Conservation (phyloP, 108 stramenopile genomes). For the Pseudonitzschia pungens region DNA sequence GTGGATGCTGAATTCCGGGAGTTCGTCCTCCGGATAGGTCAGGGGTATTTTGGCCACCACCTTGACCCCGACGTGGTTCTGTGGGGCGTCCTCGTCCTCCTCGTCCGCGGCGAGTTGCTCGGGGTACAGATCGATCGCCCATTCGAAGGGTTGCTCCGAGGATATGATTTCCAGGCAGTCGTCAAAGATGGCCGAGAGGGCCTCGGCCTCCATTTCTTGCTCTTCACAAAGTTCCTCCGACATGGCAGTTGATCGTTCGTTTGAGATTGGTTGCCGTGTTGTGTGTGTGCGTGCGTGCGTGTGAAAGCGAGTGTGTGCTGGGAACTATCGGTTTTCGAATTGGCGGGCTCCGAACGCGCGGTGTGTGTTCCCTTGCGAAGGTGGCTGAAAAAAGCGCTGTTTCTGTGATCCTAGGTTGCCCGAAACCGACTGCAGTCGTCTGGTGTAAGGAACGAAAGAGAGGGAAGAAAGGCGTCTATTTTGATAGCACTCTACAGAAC, state of each 20-base stretch:
- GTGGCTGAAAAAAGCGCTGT: too few relatives aligned
- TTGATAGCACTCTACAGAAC: too few relatives aligned
- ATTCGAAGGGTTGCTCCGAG: slow-evolving; percentile 60
- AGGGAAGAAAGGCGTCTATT: too few relatives aligned
- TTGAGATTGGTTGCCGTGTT: not conserved
- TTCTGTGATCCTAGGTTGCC: too few relatives aligned
- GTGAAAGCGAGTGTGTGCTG: not conserved
- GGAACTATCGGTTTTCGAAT: not conserved
- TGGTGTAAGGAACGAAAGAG: too few relatives aligned
- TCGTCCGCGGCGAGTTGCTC: slow-evolving; percentile 47
- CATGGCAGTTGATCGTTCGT: slow-evolving; percentile 1
- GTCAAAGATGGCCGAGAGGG: slow-evolving; percentile 81
- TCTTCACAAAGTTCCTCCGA: slow-evolving; percentile 67
- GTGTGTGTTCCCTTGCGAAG: too few relatives aligned
- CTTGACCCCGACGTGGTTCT: slow-evolving; percentile 80
- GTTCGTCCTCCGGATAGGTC: slow-evolving; percentile 57
- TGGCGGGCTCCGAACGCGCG: not conserved
- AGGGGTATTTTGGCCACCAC: slow-evolving; percentile 60
- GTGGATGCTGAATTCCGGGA: slow-evolving; percentile 68
- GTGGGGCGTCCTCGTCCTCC: slow-evolving; percentile 43
- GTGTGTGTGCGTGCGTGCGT: not conserved
- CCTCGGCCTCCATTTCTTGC: slow-evolving; percentile 90
- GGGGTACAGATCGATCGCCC: slow-evolving; percentile 72
- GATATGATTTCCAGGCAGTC: slow-evolving; percentile 48
- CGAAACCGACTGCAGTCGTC: too few relatives aligned